phyloP scores from a whole-genome alignment of 2,329 filamentous ascomycete genomes.

The Paecilomyces variotii region DNA sequence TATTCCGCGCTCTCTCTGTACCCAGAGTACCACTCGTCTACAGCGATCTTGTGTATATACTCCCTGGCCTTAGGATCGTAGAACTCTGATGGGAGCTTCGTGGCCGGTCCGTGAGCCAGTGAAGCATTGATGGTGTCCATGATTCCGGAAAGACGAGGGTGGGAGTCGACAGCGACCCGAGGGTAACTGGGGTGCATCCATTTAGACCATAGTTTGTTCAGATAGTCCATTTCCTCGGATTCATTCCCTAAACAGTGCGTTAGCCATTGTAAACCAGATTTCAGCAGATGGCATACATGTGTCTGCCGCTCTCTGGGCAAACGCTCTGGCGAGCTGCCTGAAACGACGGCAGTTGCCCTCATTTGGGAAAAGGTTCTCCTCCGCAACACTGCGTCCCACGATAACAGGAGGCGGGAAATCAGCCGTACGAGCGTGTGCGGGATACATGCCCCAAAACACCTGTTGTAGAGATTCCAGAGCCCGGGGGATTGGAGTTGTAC shows the following conservation, averaged over 20 bases:
- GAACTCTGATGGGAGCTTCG: slow-evolving; percentile 73
- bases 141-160: slow-evolving; percentile 77
- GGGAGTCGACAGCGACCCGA: slow-evolving; percentile 71
- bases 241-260: slow-evolving; percentile 46
- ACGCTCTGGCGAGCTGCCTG: slow-evolving; percentile 59
- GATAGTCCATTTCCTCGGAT: slow-evolving; percentile 72
- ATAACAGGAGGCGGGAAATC: slow-evolving; percentile 57
- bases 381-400: slow-evolving; percentile 53
- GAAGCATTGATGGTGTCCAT: slow-evolving; percentile 93
- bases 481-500: slow-evolving; percentile 65
- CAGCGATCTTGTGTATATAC: slow-evolving; percentile 64
- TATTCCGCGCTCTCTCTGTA: slow-evolving; percentile 82
- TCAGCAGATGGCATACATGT: slow-evolving; percentile 42
- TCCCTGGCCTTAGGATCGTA: slow-evolving; percentile 66
- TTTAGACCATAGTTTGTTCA: slow-evolving; percentile 68
- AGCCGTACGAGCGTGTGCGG: slow-evolving; percentile 42
- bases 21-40: slow-evolving; percentile 90
- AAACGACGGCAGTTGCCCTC: slow-evolving; percentile 67
- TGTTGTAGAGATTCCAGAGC: slow-evolving; percentile 73
- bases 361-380: slow-evolving; percentile 77
- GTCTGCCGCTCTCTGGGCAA: slow-evolving; percentile 62
- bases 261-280: not conserved
- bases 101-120: slow-evolving; percentile 71
- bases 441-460: slow-evolving; percentile 67
- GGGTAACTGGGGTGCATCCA: slow-evolving; percentile 71